Evolutionary conservation across 1,284 basidiomycete species (phyloP).

Genomic region (Ganoderma lingzhi): DNA sequence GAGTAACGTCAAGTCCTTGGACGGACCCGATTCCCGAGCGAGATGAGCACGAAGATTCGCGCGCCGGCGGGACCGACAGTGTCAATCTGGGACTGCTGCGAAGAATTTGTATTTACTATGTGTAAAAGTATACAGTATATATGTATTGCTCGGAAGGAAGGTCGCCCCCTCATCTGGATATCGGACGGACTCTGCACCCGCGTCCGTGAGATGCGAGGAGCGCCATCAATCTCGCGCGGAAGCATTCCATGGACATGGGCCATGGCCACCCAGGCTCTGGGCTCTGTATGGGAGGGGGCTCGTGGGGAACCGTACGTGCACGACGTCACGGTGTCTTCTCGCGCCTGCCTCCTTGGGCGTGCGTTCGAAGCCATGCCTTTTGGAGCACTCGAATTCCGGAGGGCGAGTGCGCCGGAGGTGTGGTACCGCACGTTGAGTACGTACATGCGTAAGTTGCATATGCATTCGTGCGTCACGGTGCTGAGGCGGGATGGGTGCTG

Average conservation of each 20-base stretch:
- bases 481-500: not conserved
- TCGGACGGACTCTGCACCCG: not conserved
- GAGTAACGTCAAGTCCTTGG: not conserved
- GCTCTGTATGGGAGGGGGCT: no score
- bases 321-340: not conserved
- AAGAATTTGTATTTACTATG: not conserved
- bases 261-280: not conserved
- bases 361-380: not conserved
- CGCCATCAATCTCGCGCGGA: constrained; percentile 6
- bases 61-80: not conserved
- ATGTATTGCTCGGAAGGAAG: not conserved
- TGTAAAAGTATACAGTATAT: no score
- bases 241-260: not conserved
- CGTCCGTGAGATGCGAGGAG: not conserved
- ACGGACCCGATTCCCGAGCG: not conserved
- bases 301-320: no score
- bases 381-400: not conserved
- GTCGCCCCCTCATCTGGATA: not conserved
- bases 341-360: not conserved
- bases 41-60: not conserved
- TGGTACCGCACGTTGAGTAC: constrained; percentile 5
- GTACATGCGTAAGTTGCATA: not conserved
- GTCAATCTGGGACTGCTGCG: not conserved
- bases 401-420: not conserved
- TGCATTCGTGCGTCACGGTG: not conserved